Evolutionary conservation across 106 monocot genomes (phyloP).

Genomic region (Acorus gramineus): DNA sequence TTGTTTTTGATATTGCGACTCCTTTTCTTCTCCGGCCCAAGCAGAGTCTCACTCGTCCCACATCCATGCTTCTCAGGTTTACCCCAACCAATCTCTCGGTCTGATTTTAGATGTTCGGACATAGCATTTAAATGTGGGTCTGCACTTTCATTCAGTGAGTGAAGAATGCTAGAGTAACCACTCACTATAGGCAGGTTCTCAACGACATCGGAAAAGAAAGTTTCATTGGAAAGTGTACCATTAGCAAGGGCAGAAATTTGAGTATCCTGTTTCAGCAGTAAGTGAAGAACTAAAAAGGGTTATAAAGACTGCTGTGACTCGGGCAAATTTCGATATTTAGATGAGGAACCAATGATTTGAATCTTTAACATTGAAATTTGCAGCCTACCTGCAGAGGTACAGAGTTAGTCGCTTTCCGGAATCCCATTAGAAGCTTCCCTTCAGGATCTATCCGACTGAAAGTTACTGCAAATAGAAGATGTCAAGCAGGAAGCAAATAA

Average conservation of each 20-base stretch:
- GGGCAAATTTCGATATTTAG: too few relatives aligned
- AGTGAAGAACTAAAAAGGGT: too few relatives aligned
- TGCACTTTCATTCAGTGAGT: slow-evolving; percentile 45
- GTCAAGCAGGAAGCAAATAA: neutral
- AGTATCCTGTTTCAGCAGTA: slow-evolving; percentile 51
- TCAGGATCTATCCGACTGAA: slow-evolving; percentile 97
- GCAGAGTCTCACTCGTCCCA: too few relatives aligned
- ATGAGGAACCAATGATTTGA: too few relatives aligned
- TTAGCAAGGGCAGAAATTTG: slow-evolving; percentile 89
- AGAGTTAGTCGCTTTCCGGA: slow-evolving; percentile 82
- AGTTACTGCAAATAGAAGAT: slow-evolving; percentile 55
- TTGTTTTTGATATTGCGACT: slow-evolving; percentile 78
- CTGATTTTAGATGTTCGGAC: slow-evolving; percentile 34
- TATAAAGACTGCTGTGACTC: too few relatives aligned
- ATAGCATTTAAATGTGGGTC: slow-evolving; percentile 30
- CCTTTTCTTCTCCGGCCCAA: slow-evolving; percentile 40
- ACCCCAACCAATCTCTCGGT: slow-evolving; percentile 39
- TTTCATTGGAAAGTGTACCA: slow-evolving; percentile 50
- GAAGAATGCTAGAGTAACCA: slow-evolving; percentile 66
- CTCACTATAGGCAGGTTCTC: slow-evolving; percentile 61
- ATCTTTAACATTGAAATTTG: too few relatives aligned
- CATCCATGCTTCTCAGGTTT: slow-evolving; percentile 42
- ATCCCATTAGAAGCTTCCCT: slow-evolving; percentile 98
- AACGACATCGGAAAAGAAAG: slow-evolving; percentile 46
- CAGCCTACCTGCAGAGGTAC: slow-evolving; percentile 53